Base-by-base conservation (phyloP, 2,329 filamentous ascomycete genomes). In the Escovopsis sp. region DNA sequence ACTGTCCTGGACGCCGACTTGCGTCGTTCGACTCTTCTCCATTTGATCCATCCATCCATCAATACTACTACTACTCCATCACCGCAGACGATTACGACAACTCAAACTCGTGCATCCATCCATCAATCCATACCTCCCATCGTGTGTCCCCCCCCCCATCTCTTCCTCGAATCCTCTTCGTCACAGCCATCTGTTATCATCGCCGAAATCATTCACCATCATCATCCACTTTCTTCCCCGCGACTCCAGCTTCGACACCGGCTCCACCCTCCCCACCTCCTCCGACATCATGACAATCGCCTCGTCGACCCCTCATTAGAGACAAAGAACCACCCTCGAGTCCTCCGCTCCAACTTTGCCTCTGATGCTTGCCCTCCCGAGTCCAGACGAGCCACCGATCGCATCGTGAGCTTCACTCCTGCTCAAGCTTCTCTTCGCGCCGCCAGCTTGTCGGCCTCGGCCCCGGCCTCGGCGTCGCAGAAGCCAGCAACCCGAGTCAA, bases 231-330 rank as follows among this genome's bases (percentile, higher is more conserved):
- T 20, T 20, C 20, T 20, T 20, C 20, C 20, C 20, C 20, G 20
- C 20, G 20, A 20, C 20, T 20, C 20, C 20, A 20, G 20, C 20
- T 20, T 20, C 20, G 20, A 20, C 20, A 20, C 20, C 20, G 4
- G 3, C 20, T 20, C 20, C 20, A 4, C 20, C 20, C 20, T 20
- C 20, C 20, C 20, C n/a, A n/a, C n/a, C 16, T 15, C 33, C n/a
- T 34, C 32, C 10, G 16, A 39, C 41, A 43, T 37, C 37, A 43
- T 45, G 43, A 37, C 40, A 34, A 32, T 37, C 36, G 41, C 38
- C 43, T 33, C 43, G 39, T 31, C 38, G 39, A 35, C 43, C 43
- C 43, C 43, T 43, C 43, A 35, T 34, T 39, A 45, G 41, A 38
- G 43, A 41, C 41, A 37, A 37, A 37, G 32, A 27, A 34, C 33